A percentile compares a stretch with the other conserved stretches of the same genome.
phyloP scores from a whole-genome alignment of 139 green algal species.

The Raphidocelis subcapitata region DNA sequence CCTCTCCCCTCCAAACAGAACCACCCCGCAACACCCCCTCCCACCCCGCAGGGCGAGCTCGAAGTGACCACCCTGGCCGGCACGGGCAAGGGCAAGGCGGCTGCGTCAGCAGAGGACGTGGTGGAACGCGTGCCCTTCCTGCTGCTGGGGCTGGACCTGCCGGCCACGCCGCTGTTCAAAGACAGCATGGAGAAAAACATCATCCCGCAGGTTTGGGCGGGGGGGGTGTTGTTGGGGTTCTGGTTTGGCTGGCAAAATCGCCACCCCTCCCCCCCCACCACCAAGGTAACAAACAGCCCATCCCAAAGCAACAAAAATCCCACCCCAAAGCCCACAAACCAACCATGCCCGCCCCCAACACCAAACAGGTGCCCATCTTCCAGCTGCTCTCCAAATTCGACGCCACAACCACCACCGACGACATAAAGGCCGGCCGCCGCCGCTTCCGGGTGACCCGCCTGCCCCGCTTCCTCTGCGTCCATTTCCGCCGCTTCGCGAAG shows the following conservation, averaged over 20 bases:
- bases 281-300: too few relatives aligned
- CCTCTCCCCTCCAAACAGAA: neutral
- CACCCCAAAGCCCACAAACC: too few relatives aligned
- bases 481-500: constrained; percentile 91
- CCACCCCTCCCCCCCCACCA: too few relatives aligned
- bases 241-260: too few relatives aligned
- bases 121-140: constrained; percentile 83
- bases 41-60: constrained; percentile 81
- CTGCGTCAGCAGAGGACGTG: constrained; percentile 46
- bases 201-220: constrained; percentile 91
- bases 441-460: constrained; percentile 79
- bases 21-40: neutral
- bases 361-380: constrained; percentile 79
- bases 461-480: constrained; percentile 57
- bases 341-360: neutral
- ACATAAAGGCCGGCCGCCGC: constrained; percentile 75
- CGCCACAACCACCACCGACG: constrained; percentile 69
- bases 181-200: constrained; percentile 96
- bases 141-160: constrained; percentile 92
- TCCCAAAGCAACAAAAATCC: neutral
- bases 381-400: constrained; percentile 95
- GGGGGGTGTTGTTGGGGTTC: too few relatives aligned
- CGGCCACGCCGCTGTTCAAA: constrained; percentile 95
- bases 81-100: constrained; percentile 66
- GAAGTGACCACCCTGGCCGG: constrained; percentile 82